Evolutionary conservation across 1,284 basidiomycete species (phyloP).

Genomic region (Leccinum fuscescens): DNA sequence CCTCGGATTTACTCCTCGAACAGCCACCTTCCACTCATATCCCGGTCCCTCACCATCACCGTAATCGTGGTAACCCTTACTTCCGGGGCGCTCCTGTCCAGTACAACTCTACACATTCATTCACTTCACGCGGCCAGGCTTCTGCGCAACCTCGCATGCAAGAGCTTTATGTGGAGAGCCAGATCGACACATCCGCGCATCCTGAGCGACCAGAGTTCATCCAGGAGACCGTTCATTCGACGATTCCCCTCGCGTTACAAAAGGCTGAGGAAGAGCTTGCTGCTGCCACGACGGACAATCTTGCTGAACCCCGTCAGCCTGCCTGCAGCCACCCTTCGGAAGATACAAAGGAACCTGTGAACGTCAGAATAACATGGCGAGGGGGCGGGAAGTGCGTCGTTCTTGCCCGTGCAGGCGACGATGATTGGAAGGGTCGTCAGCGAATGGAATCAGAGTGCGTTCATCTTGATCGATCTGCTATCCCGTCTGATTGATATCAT

Average conservation of each 20-base stretch:
- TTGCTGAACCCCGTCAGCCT: constrained; percentile 22
- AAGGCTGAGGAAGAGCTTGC: constrained; percentile 37
- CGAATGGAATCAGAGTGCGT: constrained; percentile 64
- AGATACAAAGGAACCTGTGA: constrained; percentile 43
- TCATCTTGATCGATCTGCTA: constrained; percentile 8
- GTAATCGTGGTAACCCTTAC: constrained; percentile 32
- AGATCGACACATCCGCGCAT: constrained; percentile 21
- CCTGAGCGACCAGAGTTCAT: constrained; percentile 39
- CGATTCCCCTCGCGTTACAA: constrained; percentile 56
- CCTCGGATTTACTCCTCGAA: constrained; percentile 39
- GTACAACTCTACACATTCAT: constrained; percentile 40
- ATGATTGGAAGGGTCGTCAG: constrained; percentile 67
- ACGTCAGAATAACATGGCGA: constrained; percentile 61
- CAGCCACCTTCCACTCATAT: constrained; percentile 45
- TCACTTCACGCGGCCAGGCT: constrained; percentile 32
- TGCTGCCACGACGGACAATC: constrained; percentile 18
- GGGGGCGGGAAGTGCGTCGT: constrained; percentile 59
- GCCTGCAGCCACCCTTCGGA: constrained; percentile 23
- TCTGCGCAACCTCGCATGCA: constrained; percentile 34
- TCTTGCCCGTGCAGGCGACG: constrained; percentile 67
- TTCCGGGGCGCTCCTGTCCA: constrained; percentile 32
- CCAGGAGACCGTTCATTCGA: constrained; percentile 59
- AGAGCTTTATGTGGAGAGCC: constrained; percentile 35
- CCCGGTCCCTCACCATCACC: constrained; percentile 36
- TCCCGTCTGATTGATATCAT: constrained; percentile 14